Evolutionary conservation across 1,284 basidiomycete species (phyloP).

Genomic region (Rhodotorula sp.): DNA sequence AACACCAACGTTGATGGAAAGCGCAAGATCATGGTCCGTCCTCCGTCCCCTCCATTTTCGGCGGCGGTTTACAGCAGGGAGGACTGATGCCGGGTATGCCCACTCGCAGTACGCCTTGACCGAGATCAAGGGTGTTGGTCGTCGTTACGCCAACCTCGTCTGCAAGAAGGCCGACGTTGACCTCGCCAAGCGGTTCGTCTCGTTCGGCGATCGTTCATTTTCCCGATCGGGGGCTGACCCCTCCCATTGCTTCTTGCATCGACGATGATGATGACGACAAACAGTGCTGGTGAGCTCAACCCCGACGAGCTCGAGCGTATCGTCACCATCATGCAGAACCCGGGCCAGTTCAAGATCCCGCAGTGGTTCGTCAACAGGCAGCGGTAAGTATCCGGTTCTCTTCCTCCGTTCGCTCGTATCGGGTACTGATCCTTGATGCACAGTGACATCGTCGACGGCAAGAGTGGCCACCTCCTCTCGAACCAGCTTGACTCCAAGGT

Average conservation of each 20-base stretch:
- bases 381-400: conserved; percentile 20
- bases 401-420: neutral
- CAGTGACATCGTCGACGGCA: conserved; percentile 89
- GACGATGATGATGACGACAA: neutral
- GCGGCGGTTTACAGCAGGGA: neutral
- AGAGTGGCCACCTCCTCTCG: conserved; percentile 89
- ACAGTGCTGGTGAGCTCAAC: conserved; percentile 87
- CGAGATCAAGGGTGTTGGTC: conserved; percentile 99
- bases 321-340: conserved; percentile 99
- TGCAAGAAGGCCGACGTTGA: conserved; percentile 99
- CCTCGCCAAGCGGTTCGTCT: conserved; percentile 87
- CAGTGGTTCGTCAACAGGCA: conserved; percentile 98
- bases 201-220: neutral
- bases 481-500: conserved; percentile 98
- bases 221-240: neutral
- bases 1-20: conserved; percentile 99
- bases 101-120: conserved; percentile 80
- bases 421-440: neutral
- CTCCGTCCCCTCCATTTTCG: neutral
- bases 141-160: conserved; percentile 97
- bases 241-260: too few species aligned
- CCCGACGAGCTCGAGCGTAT: conserved; percentile 97
- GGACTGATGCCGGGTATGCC: neutral
- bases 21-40: conserved; percentile 69
- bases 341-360: conserved; percentile 97